Evolutionary conservation across 129 eudicot genomes (phyloP).

Genomic region (Sambucus nigra): DNA sequence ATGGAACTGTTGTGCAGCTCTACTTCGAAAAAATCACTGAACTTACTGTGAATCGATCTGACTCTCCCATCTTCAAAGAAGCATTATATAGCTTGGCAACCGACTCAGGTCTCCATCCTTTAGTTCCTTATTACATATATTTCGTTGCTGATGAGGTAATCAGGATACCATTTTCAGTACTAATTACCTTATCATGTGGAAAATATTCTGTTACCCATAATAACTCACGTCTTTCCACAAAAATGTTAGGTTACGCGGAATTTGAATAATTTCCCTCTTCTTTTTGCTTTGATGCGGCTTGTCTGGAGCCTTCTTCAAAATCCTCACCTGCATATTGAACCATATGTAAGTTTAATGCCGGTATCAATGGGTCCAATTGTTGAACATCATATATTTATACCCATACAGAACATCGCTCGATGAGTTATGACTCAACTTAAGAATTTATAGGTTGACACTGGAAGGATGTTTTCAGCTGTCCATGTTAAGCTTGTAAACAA

Average conservation of each 20-base stretch:
- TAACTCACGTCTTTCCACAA: slow-evolving; percentile 5
- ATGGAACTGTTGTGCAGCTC: slow-evolving; percentile 43
- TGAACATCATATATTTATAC: background rate
- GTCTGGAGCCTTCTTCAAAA: slow-evolving; percentile 80
- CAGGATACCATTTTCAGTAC: background rate
- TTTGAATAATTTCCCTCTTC: slow-evolving; percentile 57
- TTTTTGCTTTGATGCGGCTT: slow-evolving; percentile 90
- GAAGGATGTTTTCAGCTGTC: background rate
- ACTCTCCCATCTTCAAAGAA: slow-evolving; percentile 61
- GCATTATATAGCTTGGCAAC: slow-evolving; percentile 76
- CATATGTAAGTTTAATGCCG: slow-evolving; percentile 58
- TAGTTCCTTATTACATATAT: slow-evolving; percentile 83
- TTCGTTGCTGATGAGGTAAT: slow-evolving; percentile 95
- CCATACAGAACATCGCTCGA: too few relatives aligned
- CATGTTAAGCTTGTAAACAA: background rate
- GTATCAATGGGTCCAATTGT: background rate
- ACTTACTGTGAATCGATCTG: slow-evolving; percentile 62
- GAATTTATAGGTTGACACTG: background rate
- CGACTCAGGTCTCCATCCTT: slow-evolving; percentile 91
- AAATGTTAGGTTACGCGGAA: slow-evolving; percentile 71
- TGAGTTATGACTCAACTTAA: background rate
- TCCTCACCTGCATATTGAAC: slow-evolving; percentile 79
- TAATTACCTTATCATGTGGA: background rate
- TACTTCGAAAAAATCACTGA: slow-evolving; percentile 89
- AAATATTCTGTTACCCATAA: background rate